Evolutionary conservation across 148 eudicot genomes (phyloP).

Genomic region (Nyssa sinensis): DNA sequence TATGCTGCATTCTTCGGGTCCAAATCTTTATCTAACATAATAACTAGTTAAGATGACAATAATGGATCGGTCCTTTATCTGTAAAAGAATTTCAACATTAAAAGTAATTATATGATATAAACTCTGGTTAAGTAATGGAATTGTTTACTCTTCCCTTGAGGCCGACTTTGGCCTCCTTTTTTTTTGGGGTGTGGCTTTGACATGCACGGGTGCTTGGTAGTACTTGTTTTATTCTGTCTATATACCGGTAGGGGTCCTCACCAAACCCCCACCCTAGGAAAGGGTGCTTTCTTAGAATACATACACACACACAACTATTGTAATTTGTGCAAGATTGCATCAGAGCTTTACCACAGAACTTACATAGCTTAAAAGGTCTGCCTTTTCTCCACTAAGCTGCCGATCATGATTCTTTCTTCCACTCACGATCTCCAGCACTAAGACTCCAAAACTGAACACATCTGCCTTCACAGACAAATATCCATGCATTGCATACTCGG

Average conservation of each 20-base stretch:
- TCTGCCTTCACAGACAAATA: conserved; percentile 77
- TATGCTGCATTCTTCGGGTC: neutral
- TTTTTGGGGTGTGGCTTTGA: too few relatives aligned
- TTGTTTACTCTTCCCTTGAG: too few relatives aligned
- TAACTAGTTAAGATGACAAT: neutral
- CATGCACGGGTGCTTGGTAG: too few relatives aligned
- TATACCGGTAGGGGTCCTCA: too few relatives aligned
- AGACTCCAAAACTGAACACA: conserved; percentile 77
- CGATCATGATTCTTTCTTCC: conserved; percentile 62
- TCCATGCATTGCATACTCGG: conserved; percentile 84
- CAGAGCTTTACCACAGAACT: conserved; percentile 26
- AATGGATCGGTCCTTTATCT: neutral
- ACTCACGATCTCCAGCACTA: conserved; percentile 76
- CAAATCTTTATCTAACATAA: neutral
- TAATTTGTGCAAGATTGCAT: neutral
- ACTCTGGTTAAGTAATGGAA: too few relatives aligned
- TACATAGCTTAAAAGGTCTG: conserved; percentile 79
- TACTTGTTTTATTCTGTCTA: too few relatives aligned
- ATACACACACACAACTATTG: too few relatives aligned
- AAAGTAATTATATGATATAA: neutral
- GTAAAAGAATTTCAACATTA: neutral
- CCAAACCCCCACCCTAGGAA: too few relatives aligned
- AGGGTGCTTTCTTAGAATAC: too few relatives aligned
- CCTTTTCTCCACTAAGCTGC: conserved; percentile 55
- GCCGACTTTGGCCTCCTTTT: too few relatives aligned